Conservation (phyloP, 1,284 basidiomycete genomes). For the Irpex rosettiformis region DNA sequence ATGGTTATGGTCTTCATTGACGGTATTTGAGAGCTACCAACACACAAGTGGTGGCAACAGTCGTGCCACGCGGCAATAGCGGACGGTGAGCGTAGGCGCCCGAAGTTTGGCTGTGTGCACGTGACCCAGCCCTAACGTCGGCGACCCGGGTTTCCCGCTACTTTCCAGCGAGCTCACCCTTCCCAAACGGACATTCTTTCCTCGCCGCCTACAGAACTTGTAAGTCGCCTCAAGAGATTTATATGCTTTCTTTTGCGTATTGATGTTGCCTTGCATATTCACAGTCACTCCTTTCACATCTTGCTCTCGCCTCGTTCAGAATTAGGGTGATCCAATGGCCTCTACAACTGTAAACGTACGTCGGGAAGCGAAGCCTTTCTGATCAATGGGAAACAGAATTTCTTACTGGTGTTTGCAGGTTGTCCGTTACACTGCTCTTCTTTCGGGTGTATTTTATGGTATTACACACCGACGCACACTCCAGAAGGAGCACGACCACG, state of each 20-base stretch:
- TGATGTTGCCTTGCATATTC: not conserved
- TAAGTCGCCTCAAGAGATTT: not conserved
- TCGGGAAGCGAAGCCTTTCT: not conserved
- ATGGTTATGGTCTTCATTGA: slow-evolving; percentile 5
- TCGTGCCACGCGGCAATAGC: too few relatives aligned
- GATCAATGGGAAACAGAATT: not conserved
- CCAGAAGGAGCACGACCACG: slow-evolving; percentile 77
- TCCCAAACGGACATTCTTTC: not conserved
- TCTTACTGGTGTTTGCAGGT: slow-evolving; percentile 52
- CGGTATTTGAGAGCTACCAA: not conserved
- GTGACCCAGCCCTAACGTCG: not conserved
- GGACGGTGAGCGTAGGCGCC: not conserved
- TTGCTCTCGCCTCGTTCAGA: slow-evolving; percentile 15
- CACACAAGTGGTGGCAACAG: not conserved
- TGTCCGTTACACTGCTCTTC: slow-evolving; percentile 91
- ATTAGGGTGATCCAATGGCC: slow-evolving; percentile 27
- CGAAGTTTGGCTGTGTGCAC: not conserved
- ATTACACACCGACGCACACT: slow-evolving; percentile 90
- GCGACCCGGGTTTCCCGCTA: slow-evolving; percentile 14
- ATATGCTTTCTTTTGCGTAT: not conserved
- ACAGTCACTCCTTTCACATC: slow-evolving; percentile 6
- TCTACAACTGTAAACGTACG: slow-evolving; percentile 33
- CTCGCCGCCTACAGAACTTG: slow-evolving; percentile 6
- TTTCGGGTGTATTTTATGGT: slow-evolving; percentile 89
- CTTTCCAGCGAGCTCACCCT: slow-evolving; percentile 9